Base-by-base conservation (phyloP, 2,329 filamentous ascomycete genomes). In the Xylariaceae sp. region DNA sequence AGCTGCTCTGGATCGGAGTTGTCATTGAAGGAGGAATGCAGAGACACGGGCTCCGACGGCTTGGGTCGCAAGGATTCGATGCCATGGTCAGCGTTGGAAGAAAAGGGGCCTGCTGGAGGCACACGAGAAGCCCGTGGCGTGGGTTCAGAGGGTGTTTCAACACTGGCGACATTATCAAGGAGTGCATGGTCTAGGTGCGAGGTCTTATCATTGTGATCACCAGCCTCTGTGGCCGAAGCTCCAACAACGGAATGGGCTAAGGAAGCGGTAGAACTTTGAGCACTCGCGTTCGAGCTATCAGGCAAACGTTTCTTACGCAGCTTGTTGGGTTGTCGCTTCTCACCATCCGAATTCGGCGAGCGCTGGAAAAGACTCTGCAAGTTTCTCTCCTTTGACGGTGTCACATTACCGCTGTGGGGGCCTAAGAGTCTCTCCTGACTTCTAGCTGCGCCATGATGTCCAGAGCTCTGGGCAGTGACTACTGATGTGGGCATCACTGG, bases 261-360 rank as follows among this genome's bases (percentile, higher is more conserved):
- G 6, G 92, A 97, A 13, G 89, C 84, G 5, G 84, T 88, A 13
- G 94, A 97, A 70, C 92, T 97, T 64, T 96, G 92, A 0, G 93
- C 92, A 71, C 93, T 97, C 17, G 87, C 88, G 66, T 91, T 92
- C 18, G 88, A 76, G 69, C 89, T 90, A 48, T 86, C 87, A 0
- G 89, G 87, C 57, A 89, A 78, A 63, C 87, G 82, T 74, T 90
- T 96, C 79, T 97, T 97, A 73, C 88, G 89, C 55, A 99, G 78
- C 74, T 97, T 96, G 70, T 96, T 97, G 0, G 92, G 90, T 71
- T 88, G 88, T 51, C 89, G 84, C 67, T 82, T 86, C 63, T 87
- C 87, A 44, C 78, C 81, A 48, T 84, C 82, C 30, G 77, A 80
- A 0, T 81, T 80, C 0, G 88, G 85, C 2, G 88, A 87, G 64